These are phyloP conservation scores for Penicillium sp. DNA, from an alignment of 2,329 filamentous ascomycete genomes.

Conservation along the genomic window DNA sequence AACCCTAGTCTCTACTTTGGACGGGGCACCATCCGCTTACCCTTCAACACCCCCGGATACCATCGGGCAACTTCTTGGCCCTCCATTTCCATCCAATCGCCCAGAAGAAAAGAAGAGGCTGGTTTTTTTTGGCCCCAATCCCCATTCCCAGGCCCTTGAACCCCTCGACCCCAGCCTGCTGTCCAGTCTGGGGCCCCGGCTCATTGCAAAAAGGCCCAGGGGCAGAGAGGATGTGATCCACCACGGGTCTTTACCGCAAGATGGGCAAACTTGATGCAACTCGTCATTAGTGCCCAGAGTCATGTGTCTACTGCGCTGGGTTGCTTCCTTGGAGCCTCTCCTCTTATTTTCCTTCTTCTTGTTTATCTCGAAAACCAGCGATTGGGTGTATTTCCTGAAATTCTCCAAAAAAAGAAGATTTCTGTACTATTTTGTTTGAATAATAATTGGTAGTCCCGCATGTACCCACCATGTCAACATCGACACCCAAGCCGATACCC, in stretches of 20 bases:
- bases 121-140: not conserved
- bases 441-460: not conserved
- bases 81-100: not conserved
- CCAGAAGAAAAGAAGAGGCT: not conserved
- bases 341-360: not conserved
- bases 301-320: conserved; percentile 1
- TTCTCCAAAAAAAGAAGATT: not conserved
- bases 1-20: not conserved
- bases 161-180: not conserved
- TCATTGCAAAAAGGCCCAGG: not conserved
- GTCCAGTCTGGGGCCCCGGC: not conserved
- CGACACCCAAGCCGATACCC: not conserved
- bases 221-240: not conserved
- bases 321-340: not conserved
- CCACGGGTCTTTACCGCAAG: conserved; percentile 1
- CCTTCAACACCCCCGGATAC: not conserved
- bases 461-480: conserved; percentile 10
- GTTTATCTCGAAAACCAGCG: not conserved
- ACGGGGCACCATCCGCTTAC: not conserved
- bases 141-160: not conserved
- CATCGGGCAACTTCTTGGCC: not conserved
- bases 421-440: not conserved
- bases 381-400: not conserved
- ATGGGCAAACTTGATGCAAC: conserved; percentile 4
- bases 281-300: not conserved